Evolutionary conservation across 2,329 filamentous ascomycete genomes (phyloP).

Genomic region (Penicillium nordicum): DNA sequence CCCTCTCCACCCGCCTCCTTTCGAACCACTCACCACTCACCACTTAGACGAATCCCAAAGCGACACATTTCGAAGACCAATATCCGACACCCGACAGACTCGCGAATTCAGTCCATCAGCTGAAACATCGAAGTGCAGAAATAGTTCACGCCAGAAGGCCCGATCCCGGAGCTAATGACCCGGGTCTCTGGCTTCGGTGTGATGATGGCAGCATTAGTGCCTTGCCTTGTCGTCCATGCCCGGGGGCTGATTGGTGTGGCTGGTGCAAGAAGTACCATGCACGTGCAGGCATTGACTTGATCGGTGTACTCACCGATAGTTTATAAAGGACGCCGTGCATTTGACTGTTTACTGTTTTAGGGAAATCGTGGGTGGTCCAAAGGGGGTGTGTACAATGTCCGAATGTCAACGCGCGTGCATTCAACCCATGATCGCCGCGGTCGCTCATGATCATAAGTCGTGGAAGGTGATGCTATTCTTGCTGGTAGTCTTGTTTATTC

Average conservation of each 20-base stretch:
- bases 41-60: background rate
- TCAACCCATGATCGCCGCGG: background rate
- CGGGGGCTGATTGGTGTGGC: slow-evolving; percentile 4
- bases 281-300: background rate
- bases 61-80: background rate
- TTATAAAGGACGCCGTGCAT: background rate
- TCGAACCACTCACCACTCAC: background rate
- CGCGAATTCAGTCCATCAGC: background rate
- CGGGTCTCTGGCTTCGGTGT: slow-evolving; percentile 10
- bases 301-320: slow-evolving; percentile 7
- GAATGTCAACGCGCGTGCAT: background rate
- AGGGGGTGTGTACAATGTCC: background rate
- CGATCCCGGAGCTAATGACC: slow-evolving; percentile 7
- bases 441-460: background rate
- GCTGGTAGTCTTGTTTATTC: background rate
- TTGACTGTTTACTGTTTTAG: background rate
- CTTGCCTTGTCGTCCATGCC: slow-evolving; percentile 2
- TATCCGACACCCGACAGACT: background rate
- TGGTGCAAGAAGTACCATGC: background rate
- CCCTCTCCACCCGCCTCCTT: background rate
- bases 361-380: background rate
- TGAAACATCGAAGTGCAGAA: background rate
- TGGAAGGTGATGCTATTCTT: background rate
- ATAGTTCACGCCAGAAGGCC: slow-evolving; percentile 8
- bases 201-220: slow-evolving; percentile 11